These are phyloP conservation scores for Plectranthus barbatus DNA, from an alignment of 257 asterid species.

Conservation along the genomic window DNA sequence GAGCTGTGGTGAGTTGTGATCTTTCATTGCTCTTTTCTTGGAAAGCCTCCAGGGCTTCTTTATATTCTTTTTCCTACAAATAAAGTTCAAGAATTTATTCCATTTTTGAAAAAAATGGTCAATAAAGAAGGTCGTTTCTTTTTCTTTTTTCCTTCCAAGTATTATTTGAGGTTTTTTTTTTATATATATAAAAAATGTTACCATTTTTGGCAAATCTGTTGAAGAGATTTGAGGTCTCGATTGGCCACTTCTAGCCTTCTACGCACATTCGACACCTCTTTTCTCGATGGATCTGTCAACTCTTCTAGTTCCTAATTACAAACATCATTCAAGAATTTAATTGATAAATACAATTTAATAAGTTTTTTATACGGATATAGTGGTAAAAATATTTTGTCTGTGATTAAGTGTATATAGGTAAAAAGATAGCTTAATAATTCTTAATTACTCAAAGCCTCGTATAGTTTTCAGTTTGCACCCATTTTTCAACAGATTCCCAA, in stretches of 20 bases:
- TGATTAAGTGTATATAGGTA: too few relatives aligned
- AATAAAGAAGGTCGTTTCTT: slow-evolving; percentile 2
- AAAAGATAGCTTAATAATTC: too few relatives aligned
- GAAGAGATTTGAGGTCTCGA: slow-evolving; percentile 72
- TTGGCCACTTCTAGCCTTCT: slow-evolving; percentile 56
- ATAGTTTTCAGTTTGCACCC: too few relatives aligned
- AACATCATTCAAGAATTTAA: too few relatives aligned
- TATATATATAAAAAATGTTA: slow-evolving; percentile 15
- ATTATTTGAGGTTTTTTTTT: neutral
- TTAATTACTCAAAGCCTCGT: too few relatives aligned
- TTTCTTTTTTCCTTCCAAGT: neutral
- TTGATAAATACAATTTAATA: too few relatives aligned
- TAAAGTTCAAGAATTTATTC: neutral
- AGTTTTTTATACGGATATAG: too few relatives aligned
- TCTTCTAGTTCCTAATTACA: slow-evolving; percentile 64
- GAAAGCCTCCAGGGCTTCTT: slow-evolving; percentile 67
- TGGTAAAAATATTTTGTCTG: too few relatives aligned
- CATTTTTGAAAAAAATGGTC: slow-evolving; percentile 7
- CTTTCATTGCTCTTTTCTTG: slow-evolving; percentile 77
- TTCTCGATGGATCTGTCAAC: slow-evolving; percentile 82
- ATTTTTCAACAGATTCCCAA: too few relatives aligned
- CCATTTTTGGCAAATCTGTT: slow-evolving; percentile 83
- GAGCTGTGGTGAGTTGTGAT: slow-evolving; percentile 57
- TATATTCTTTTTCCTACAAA: slow-evolving; percentile 60
- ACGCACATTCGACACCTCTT: slow-evolving; percentile 66